Conservation (phyloP, 2,329 filamentous ascomycete species). For the Arthrinium phaeospermum region DNA sequence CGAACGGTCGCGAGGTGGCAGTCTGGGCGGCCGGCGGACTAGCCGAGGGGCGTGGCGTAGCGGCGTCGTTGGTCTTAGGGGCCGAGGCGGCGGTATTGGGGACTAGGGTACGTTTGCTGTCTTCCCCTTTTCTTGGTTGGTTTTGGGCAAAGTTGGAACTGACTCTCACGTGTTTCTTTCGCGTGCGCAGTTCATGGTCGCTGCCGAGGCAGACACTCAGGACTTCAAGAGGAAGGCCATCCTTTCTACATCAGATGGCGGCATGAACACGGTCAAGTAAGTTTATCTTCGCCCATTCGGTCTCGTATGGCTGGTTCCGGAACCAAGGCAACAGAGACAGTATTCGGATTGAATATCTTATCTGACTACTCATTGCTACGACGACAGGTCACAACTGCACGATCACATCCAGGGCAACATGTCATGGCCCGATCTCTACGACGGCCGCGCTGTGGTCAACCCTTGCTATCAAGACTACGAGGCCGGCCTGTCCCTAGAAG, state of each 20-base stretch:
- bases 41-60: constrained; percentile 55
- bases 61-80: constrained; percentile 56
- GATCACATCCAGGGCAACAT: constrained; percentile 38
- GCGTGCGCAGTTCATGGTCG: constrained; percentile 40
- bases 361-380: not conserved
- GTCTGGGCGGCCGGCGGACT: constrained; percentile 58
- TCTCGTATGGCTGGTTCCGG: not conserved
- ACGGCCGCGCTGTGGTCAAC: constrained; percentile 38
- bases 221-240: constrained; percentile 39
- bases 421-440: constrained; percentile 38
- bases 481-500: constrained; percentile 34
- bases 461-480: constrained; percentile 33
- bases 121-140: constrained; percentile 30
- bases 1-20: constrained; percentile 32
- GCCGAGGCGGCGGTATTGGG: constrained; percentile 64
- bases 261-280: constrained; percentile 42
- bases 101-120: constrained; percentile 64
- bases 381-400: constrained; percentile 37
- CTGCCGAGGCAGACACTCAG: constrained; percentile 41
- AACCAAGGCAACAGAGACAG: too few relatives aligned
- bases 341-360: too few relatives aligned
- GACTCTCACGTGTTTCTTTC: not conserved
- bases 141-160: not conserved
- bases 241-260: constrained; percentile 41
- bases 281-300: constrained; percentile 18